Evolutionary conservation across 2,329 filamentous ascomycete species (phyloP).

Genomic region (Pseudogymnoascus sp.): DNA sequence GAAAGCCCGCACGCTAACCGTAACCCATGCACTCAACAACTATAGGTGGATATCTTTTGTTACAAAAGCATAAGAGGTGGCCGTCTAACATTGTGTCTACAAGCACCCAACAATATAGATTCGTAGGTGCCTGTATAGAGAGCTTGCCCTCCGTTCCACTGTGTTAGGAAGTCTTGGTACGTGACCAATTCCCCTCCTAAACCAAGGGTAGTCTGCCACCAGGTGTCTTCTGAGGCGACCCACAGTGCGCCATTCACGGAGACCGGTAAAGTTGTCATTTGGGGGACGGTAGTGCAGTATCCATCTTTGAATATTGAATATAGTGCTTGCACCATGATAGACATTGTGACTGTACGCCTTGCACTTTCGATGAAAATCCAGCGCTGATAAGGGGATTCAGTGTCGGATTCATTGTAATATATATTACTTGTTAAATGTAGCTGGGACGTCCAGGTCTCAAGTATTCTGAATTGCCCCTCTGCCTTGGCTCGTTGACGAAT

Average conservation of each 20-base stretch:
- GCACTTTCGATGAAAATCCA: conserved; percentile 32
- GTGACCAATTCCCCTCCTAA: conserved; percentile 5
- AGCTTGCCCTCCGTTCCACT: conserved; percentile 10
- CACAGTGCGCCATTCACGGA: conserved; percentile 12
- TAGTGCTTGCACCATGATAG: conserved; percentile 16
- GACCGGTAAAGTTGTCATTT: conserved; percentile 14
- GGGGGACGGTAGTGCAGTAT: conserved; percentile 11
- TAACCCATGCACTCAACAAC: not conserved
- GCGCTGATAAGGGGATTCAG: conserved; percentile 11
- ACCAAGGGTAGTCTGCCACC: not conserved
- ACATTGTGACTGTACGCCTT: conserved; percentile 23
- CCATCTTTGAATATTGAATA: conserved; percentile 15
- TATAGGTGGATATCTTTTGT: not conserved
- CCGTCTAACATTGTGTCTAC: not conserved
- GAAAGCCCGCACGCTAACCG: not conserved
- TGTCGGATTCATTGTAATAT: not conserved
- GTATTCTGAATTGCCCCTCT: conserved; percentile 20
- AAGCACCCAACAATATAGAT: not conserved
- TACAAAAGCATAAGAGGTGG: not conserved
- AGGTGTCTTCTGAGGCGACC: conserved; percentile 1
- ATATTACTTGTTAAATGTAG: conserved; percentile 13
- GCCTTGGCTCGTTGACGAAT: conserved; percentile 20
- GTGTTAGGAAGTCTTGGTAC: conserved; percentile 11
- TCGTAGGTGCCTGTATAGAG: not conserved
- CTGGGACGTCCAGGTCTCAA: conserved; percentile 22